These are phyloP conservation scores for Suhomyces coccinellae DNA, from an alignment of 1,139 yeast genomes.

Conservation along the genomic window DNA sequence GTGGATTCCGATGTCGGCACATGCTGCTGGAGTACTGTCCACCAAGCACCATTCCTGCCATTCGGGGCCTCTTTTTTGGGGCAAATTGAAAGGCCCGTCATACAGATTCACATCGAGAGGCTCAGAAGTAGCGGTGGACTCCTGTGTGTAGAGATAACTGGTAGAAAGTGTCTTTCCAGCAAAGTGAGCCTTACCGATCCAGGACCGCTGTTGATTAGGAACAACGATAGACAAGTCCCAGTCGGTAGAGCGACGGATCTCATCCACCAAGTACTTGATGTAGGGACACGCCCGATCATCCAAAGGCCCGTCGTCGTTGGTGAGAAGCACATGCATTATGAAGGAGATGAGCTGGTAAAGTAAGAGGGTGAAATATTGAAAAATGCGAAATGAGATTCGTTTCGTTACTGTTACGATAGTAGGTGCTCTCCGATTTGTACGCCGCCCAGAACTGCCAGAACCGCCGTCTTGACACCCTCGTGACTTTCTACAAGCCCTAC, in stretches of 20 bases:
- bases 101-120: conserved; percentile 41
- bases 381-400: background rate
- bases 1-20: conserved; percentile 86
- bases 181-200: conserved; percentile 98
- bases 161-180: conserved; percentile 79
- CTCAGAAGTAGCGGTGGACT: conserved; percentile 30
- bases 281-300: conserved; percentile 82
- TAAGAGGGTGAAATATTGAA: background rate
- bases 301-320: conserved; percentile 97
- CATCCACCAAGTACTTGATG: conserved; percentile 75
- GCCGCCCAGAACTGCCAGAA: background rate
- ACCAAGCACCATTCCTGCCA: conserved; percentile 81
- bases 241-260: conserved; percentile 60
- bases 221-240: conserved; percentile 87
- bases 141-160: conserved; percentile 59
- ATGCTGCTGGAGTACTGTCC: conserved; percentile 95
- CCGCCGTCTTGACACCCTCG: too few species aligned
- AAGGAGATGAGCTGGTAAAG: background rate
- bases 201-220: conserved; percentile 74
- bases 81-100: conserved; percentile 67
- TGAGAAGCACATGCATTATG: conserved; percentile 52
- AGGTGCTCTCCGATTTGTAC: background rate
- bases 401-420: background rate
- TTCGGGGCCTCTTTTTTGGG: conserved; percentile 32
- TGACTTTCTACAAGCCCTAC: too few species aligned